Conservation (phyloP, 1,284 basidiomycete genomes). For the Apiotrichum veenhuisii region DNA sequence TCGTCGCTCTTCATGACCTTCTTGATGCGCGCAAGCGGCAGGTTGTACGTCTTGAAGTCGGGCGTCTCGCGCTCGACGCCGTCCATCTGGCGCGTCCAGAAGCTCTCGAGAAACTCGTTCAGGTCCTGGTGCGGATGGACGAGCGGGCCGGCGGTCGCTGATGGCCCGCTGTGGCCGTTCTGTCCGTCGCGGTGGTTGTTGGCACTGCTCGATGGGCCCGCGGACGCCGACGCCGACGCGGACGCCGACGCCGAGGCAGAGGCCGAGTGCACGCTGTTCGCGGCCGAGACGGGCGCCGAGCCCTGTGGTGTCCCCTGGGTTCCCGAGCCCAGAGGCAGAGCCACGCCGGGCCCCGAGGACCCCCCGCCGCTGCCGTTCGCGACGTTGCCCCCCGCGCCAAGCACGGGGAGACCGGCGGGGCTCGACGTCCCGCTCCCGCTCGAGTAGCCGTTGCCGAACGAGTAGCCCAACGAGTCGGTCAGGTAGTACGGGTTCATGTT, state of each 20-base stretch:
- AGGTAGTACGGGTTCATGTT: conserved; percentile 24
- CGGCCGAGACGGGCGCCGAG: not conserved
- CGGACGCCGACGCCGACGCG: not conserved
- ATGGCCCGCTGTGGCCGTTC: not conserved
- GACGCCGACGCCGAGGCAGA: not conserved
- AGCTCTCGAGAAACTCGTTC: conserved; percentile 44
- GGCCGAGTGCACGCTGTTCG: not conserved
- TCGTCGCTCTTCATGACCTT: conserved; percentile 98
- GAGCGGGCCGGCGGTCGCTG: conserved; percentile 25
- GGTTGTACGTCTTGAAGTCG: conserved; percentile 43
- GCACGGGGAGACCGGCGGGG: conserved; percentile 58
- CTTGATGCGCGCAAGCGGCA: conserved; percentile 76
- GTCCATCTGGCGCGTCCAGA: conserved; percentile 50
- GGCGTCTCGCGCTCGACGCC: conserved; percentile 43
- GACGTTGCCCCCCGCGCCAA: not conserved
- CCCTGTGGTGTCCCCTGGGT: not conserved
- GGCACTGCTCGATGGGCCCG: too few relatives aligned
- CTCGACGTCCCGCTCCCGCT: conserved; percentile 56
- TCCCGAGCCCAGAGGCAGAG: not conserved
- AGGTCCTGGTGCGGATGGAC: conserved; percentile 45
- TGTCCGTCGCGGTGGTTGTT: too few relatives aligned
- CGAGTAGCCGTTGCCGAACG: conserved; percentile 15
- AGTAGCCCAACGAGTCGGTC: conserved; percentile 10
- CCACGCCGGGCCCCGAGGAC: not conserved
- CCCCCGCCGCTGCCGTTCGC: not conserved